Evolutionary conservation across 495 filamentous ascomycete species (phyloP).

Genomic region (Penicillium canescens): DNA sequence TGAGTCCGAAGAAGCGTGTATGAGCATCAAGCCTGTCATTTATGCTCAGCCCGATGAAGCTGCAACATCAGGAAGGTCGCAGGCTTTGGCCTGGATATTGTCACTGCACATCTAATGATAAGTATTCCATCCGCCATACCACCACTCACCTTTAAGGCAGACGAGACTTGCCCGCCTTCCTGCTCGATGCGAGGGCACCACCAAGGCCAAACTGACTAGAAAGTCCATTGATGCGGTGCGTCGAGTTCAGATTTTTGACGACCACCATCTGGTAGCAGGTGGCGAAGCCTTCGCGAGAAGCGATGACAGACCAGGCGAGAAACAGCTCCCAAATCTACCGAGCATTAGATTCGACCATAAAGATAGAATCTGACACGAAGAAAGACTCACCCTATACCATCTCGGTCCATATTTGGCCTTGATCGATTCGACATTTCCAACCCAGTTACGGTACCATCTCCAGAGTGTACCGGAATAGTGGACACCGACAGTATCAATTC

Average conservation of each 20-base stretch:
- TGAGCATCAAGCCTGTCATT: no score
- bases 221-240: conserved; percentile 27
- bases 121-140: no score
- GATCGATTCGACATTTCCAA: conserved; percentile 51
- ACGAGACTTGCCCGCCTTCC: conserved; percentile 21
- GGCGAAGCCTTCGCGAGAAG: conserved; percentile 29
- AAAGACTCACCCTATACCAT: conserved; percentile 52
- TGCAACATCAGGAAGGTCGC: no score
- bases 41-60: no score
- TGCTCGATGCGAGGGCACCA: conserved; percentile 23
- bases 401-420: conserved; percentile 51
- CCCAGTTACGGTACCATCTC: conserved; percentile 59
- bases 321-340: conserved; percentile 34
- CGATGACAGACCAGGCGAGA: conserved; percentile 33
- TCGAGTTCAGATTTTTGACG: conserved; percentile 34
- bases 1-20: no score
- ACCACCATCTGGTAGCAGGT: conserved; percentile 34
- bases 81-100: no score
- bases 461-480: conserved; percentile 58
- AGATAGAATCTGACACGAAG: background rate
- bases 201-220: conserved; percentile 24
- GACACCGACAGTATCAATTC: conserved; percentile 54
- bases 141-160: background rate
- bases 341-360: background rate
- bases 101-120: no score